Conservation (phyloP, 345 rosid genomes). For the Triadica sebifera region DNA sequence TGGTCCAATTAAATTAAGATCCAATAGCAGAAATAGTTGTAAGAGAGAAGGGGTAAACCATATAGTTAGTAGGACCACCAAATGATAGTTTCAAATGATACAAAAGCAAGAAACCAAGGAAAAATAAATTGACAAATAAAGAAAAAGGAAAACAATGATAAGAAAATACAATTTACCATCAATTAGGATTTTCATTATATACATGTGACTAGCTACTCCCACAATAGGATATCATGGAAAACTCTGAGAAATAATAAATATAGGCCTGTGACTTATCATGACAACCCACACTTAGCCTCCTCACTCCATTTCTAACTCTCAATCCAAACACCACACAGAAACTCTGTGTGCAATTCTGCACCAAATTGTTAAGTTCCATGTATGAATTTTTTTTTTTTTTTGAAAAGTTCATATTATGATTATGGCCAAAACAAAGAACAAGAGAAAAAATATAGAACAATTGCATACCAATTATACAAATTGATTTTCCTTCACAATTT, state of each 20-base stretch:
- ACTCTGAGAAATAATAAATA: background rate
- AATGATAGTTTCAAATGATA: conserved; percentile 12
- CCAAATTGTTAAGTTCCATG: conserved; percentile 4
- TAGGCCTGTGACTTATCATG: background rate
- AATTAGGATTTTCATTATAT: background rate
- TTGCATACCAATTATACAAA: too few relatives aligned
- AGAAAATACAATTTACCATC: conserved; percentile 6
- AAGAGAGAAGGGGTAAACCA: background rate
- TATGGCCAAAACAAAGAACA: too few relatives aligned
- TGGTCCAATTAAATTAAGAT: conserved; percentile 18
- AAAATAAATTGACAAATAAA: background rate
- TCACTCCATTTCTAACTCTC: conserved; percentile 21
- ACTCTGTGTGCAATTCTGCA: conserved; percentile 17
- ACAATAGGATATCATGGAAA: background rate
- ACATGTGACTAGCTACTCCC: conserved; percentile 5
- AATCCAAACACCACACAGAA: conserved; percentile 28
- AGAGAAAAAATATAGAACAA: too few relatives aligned
- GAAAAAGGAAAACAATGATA: conserved; percentile 9
- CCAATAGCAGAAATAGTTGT: too few relatives aligned
- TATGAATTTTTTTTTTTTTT: too few relatives aligned
- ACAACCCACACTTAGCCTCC: conserved; percentile 16
- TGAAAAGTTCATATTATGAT: too few relatives aligned
- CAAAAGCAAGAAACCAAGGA: conserved; percentile 13
- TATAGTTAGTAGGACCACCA: conserved; percentile 18
- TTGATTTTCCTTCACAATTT: too few relatives aligned